Percentiles rank a stretch among this genome's conserved stretches.
Evolutionary conservation across 2,329 filamentous ascomycete species (phyloP).

Genomic region (Talaromyces atroroseus): DNA sequence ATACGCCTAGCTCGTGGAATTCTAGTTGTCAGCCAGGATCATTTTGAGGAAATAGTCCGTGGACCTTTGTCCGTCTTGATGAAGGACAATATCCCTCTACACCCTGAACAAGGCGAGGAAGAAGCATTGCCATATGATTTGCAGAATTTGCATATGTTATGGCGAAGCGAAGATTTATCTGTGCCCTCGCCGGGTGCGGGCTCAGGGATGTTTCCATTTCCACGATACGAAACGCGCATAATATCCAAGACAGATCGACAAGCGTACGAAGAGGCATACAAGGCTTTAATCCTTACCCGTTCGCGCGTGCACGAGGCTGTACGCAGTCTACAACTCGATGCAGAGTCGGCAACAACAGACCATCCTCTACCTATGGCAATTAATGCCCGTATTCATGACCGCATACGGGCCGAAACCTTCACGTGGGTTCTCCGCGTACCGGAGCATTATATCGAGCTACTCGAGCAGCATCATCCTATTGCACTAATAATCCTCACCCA

Average conservation of each 20-base stretch:
- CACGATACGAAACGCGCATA: not conserved
- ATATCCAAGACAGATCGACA: not conserved
- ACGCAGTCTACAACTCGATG: not conserved
- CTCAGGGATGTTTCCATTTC: not conserved
- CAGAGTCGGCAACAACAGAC: not conserved
- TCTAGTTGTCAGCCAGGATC: not conserved
- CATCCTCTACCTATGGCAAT: not conserved
- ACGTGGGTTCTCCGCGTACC: conserved; percentile 8
- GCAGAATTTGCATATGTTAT: not conserved
- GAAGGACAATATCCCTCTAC: not conserved
- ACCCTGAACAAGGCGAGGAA: not conserved
- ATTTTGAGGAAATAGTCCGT: not conserved
- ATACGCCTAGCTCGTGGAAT: conserved; percentile 12
- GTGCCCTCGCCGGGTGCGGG: not conserved
- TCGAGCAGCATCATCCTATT: conserved; percentile 11
- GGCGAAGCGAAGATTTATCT: not conserved
- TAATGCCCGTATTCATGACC: not conserved
- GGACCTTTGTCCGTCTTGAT: not conserved
- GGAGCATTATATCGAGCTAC: conserved; percentile 6
- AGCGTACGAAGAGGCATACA: conserved; percentile 5
- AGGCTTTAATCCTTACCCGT: not conserved
- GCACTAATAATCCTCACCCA: conserved; percentile 13
- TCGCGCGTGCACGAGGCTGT: not conserved
- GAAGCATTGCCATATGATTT: not conserved
- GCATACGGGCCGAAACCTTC: conserved; percentile 5